phyloP scores from a whole-genome alignment of 768 basidiomycete genomes.

The Rhizopogon sp. region DNA sequence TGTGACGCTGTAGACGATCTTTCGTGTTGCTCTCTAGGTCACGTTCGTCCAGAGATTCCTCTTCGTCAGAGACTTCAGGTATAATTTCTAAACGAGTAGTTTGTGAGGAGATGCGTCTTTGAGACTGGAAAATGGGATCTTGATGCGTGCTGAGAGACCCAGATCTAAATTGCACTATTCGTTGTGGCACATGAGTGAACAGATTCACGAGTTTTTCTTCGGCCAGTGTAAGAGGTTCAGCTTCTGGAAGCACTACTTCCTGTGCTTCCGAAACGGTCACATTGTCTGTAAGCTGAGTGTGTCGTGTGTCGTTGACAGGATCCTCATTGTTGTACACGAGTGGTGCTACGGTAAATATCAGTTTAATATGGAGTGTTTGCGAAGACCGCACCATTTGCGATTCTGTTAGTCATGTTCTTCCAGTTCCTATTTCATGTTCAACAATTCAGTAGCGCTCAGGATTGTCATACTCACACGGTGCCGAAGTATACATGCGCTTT shows the following conservation, averaged over 20 bases:
- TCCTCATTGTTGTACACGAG: constrained; percentile 6
- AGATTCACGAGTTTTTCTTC: not conserved
- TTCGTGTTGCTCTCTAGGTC: not conserved
- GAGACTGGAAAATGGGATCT: not conserved
- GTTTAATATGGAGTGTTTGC: not conserved
- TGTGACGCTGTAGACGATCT: not conserved
- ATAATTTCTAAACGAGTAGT: constrained; percentile 6
- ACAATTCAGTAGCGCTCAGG: not conserved
- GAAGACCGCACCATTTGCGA: not conserved
- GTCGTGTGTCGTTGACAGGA: constrained; percentile 1
- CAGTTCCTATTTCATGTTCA: constrained; percentile 30
- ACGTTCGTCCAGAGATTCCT: constrained; percentile 7
- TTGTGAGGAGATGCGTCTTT: constrained; percentile 7
- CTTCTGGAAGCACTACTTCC: not conserved
- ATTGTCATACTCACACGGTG: constrained; percentile 34
- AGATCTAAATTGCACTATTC: not conserved
- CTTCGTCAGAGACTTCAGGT: constrained; percentile 15
- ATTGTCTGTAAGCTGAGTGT: not conserved
- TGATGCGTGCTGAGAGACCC: not conserved
- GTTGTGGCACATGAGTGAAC: constrained; percentile 2
- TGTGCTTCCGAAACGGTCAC: constrained; percentile 1
- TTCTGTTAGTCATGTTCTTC: constrained; percentile 24
- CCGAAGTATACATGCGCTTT: constrained; percentile 47
- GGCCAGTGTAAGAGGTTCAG: not conserved
- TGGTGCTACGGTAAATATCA: not conserved